Evolutionary conservation across 257 asterid genomes (phyloP), one percentile per base, ranked within the genome.

Genomic region (Solanum pennellii): DNA sequence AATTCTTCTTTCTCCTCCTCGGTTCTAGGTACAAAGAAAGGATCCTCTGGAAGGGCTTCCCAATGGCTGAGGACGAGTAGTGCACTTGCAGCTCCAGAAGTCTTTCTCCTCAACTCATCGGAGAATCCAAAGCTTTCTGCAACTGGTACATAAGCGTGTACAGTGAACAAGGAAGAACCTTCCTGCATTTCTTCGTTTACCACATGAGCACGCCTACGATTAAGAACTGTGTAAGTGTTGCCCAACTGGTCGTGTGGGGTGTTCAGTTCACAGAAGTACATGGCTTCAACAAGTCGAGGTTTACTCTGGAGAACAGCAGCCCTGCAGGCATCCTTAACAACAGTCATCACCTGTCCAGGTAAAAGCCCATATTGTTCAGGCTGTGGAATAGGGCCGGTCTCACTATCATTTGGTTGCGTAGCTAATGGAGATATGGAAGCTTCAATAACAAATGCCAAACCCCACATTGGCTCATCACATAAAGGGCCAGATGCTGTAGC

Each of bases 391-490:
- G 90, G 83, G 83, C 35, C 35, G 35, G 85, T 37, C 84, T 92
- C 91, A 68, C 90, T 56, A 14, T 92, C 96, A 31, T 84, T 89
- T 74, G 92, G 68, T 42, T 90, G 93, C 65, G 56, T 90, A 79
- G 85, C 91, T 6, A 86, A 29, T n/a, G 95, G 93, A 85, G 92
- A 90, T 82, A 94, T 41, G 72, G 83, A 87, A 85, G 96, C 97
- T 91, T 96, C 98, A 7, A 96, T 72, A 18, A 89, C 72, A 88
- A 96, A 95, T 0, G 95, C 98, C 90, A 96, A 87, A 74, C 99
- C 99, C 99, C 99, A 96, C 97, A 94, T 91, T 3, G 99, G 98
- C 88, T 96, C 99, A 72, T 96, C 99, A 71, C 99, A 96, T 88
- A 96, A 90, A 41, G 99, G 98, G 85, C 99, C 99, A 52, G 99